These are phyloP conservation scores for Citrus glauca DNA, from an alignment of 345 rosid species.

Conservation along the genomic window DNA sequence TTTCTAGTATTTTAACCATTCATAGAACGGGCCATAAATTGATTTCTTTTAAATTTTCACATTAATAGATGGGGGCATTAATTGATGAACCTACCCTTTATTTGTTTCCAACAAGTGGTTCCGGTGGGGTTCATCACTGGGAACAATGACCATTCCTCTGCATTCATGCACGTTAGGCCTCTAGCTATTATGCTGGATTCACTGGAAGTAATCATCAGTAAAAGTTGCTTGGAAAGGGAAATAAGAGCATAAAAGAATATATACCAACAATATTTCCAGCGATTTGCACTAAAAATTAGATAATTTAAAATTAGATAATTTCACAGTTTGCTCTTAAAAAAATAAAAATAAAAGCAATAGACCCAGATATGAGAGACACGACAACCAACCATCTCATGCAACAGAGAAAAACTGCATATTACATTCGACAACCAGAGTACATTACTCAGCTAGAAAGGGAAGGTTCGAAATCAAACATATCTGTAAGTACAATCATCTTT, in stretches of 20 bases:
- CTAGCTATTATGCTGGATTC: neutral
- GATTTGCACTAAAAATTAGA: neutral
- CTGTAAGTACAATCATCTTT: neutral
- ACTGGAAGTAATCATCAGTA: neutral
- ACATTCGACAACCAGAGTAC: constrained; percentile 2
- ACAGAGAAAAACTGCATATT: neutral
- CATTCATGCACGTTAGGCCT: neutral
- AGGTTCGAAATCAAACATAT: constrained; percentile 1
- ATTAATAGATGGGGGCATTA: no score
- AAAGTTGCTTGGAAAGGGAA: no score
- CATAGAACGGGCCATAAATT: no score
- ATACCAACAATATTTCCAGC: no score
- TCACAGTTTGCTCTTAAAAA: no score
- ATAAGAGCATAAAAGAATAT: no score
- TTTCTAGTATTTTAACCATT: no score
- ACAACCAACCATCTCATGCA: neutral
- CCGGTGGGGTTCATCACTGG: neutral
- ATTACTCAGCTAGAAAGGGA: neutral
- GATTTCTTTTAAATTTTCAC: no score
- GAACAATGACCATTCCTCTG: neutral
- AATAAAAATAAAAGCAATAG: no score
- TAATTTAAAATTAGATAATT: neutral
- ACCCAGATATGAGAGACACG: neutral
- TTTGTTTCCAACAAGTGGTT: neutral
- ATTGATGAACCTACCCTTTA: no score